Base-by-base conservation (phyloP, 2,329 filamentous ascomycete species). In the Phialocephala sp. region DNA sequence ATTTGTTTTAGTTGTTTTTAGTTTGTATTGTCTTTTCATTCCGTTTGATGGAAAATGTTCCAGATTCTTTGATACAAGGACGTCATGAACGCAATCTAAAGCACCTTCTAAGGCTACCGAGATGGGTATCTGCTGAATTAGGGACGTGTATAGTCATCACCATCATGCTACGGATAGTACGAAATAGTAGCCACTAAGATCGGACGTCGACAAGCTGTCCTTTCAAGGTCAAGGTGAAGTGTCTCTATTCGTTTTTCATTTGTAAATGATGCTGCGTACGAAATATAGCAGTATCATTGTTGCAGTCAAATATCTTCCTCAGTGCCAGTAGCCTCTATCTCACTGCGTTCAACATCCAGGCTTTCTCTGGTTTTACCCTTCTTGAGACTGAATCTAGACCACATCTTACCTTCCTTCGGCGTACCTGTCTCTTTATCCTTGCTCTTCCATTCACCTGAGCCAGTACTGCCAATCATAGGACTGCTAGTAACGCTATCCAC, bases 401-500 rank as follows among this genome's bases (percentile, higher is more conserved):
- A 76, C 68, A 72, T 71, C 54, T 71, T 66, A 9, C 73, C 71
- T 56, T 76, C 75, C 32, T 72, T 74, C 3, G 71, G 64, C n/a
- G 71, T 71, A 8, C 66, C 65, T 9, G 64, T 56, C n/a, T 69
- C 66, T 47, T 71, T 72, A 1, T 83, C 83, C 69, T 81, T 83
- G 4, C 76, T 76, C 52, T 82, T 79, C 67, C 77, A 81, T 58
- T 76, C 76, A 5, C 68, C 74, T 32, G 80, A 82, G 70, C 79
- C 81, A 35, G 80, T 79, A 27, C 84, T 80, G 1, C 85, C 85
- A n/a, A 88, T 75, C 9, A 82, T 83, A 1, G 86, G 84, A 72
- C 84, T 88, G 73, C 83, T 86, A 2, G 82, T 80, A 64, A 84
- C 79, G 69, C 85, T 88, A 32, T 89, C 86, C 47, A 82, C 81